Conservation (phyloP, 805 yeast genomes). For the Candida berthetii region DNA sequence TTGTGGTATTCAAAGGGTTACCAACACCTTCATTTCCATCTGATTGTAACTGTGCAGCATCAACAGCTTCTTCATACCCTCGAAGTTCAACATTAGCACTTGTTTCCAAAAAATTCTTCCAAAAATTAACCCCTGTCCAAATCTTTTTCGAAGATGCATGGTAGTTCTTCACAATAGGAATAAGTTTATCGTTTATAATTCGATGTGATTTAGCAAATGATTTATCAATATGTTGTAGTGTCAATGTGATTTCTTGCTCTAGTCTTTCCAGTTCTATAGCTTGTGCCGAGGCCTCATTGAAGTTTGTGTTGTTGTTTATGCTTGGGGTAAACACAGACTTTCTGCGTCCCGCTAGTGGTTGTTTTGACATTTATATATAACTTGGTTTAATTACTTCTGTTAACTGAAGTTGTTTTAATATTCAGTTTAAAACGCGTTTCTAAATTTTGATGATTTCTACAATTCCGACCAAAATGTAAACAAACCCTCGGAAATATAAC, state of each 20-base stretch:
- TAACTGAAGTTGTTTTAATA: not conserved
- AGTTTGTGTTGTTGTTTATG: slow-evolving; percentile 3
- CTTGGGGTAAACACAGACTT: slow-evolving; percentile 18
- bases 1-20: not conserved
- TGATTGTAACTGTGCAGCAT: no score
- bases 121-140: slow-evolving; percentile 63
- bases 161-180: slow-evolving; percentile 63
- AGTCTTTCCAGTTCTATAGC: slow-evolving; percentile 45
- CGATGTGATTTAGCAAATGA: slow-evolving; percentile 65
- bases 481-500: no score
- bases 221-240: slow-evolving; percentile 73
- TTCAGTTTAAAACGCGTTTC: no score
- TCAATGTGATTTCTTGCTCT: slow-evolving; percentile 75
- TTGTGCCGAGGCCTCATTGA: slow-evolving; percentile 17
- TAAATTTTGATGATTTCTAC: no score
- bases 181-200: slow-evolving; percentile 56
- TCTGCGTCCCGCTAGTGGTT: slow-evolving; percentile 6
- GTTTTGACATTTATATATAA: not conserved
- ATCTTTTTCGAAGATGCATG: slow-evolving; percentile 51
- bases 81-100: slow-evolving; percentile 61
- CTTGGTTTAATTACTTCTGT: not conserved
- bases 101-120: slow-evolving; percentile 75
- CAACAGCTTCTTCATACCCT: slow-evolving; percentile 38
- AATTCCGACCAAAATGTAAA: no score
- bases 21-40: slow-evolving; percentile 1